phyloP scores from a whole-genome alignment of 306 rosid species.

The Oemleria cerasiformis region DNA sequence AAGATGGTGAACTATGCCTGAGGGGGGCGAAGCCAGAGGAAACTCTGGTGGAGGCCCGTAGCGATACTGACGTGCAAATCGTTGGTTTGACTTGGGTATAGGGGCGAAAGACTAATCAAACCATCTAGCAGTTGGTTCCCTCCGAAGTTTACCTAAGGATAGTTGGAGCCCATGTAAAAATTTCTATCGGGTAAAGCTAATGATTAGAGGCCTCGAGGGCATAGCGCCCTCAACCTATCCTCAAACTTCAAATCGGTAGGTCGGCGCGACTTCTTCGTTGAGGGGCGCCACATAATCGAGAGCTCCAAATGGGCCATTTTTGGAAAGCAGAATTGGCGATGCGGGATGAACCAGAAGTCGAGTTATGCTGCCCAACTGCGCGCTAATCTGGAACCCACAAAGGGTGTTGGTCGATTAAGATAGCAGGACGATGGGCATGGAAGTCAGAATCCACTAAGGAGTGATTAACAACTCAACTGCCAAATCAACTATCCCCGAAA shows the following conservation, averaged over 20 bases:
- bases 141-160: conserved; percentile 14
- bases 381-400: background rate
- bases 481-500: too few species aligned
- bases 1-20: too few species aligned
- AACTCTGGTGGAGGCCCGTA: too few species aligned
- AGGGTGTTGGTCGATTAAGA: too few species aligned
- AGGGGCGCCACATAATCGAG: background rate
- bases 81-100: conserved; percentile 29
- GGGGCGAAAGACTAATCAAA: conserved; percentile 32
- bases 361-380: conserved; percentile 2
- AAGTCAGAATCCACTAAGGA: too few species aligned
- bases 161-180: background rate
- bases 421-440: too few species aligned
- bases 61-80: too few species aligned
- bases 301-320: too few species aligned
- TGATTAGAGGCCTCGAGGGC: background rate
- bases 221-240: background rate
- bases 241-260: conserved; percentile 5
- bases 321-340: conserved; percentile 15
- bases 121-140: conserved; percentile 33
- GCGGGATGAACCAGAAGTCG: conserved; percentile 17
- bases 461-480: too few species aligned
- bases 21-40: too few species aligned
- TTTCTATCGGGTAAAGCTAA: conserved; percentile 8
- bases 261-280: background rate